Evolutionary conservation across 164 flowering plant species (phyloP), one percentile per base, ranked within the genome.

Genomic region (Cinnamomum micranthum): DNA sequence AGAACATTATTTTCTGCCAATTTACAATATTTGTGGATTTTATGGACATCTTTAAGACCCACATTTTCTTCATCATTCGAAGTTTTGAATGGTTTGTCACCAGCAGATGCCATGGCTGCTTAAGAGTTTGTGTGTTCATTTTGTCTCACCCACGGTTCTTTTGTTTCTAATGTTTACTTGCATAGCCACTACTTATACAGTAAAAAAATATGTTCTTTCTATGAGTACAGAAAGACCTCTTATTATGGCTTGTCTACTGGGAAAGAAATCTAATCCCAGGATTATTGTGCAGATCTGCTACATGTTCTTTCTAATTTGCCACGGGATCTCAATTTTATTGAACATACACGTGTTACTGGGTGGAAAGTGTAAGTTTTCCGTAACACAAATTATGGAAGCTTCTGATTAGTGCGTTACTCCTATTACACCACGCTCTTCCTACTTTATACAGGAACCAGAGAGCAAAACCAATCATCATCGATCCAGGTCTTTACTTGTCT

Each of bases 401-500:
- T 24, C 28, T 71, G 74, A 50, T 23, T 7, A 15, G 41, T 51
- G 20, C 23, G 19, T 19, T 59, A 50, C 19, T 72, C 17, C 25
- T 70, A 31, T n/a, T 20, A n/a, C 17, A 58, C 24, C 19, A 20
- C 17, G 19, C 12, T 10, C 12, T 10, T 22, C 50, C 28, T 11
- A 58, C 15, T 7, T 55, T 24, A 71, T 82, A 51, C 88, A 96
- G 98, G 84, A 90, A 85, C 79, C 92, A 89, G 74, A 90, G 98
- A 81, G 97, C 89, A 73, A 96, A 85, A 81, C 91, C 97, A 6
- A 90, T 96, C 75, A 86, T 92, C 65, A 73, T 96, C 65, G 99
- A 96, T 87, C 98, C 99, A 6, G 99, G 93, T 71, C 91, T 96
- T 65, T 90, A 96, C 84, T 78, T 91, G 68, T 89, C 97, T 19